Percentiles rank a stretch among this genome's conserved stretches.
Evolutionary conservation across 768 basidiomycete species (phyloP).

Genomic region (Lepiota brunneoincarnata): DNA sequence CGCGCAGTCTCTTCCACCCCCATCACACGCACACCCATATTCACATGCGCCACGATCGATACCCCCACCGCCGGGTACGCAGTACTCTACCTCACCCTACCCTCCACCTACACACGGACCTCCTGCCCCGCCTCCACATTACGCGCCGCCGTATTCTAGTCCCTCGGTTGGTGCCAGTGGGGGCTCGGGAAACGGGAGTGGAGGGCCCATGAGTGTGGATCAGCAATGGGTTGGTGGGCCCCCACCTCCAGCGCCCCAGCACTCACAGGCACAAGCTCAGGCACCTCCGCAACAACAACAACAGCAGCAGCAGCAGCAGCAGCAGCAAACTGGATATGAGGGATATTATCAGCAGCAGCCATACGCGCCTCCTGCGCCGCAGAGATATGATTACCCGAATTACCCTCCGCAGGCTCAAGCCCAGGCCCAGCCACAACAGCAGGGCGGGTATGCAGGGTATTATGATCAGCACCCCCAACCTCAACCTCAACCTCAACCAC

Average conservation of each 20-base stretch:
- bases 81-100: not conserved
- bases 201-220: not conserved
- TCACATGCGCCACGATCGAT: slow-evolving; percentile 19
- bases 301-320: slow-evolving; percentile 22
- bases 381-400: slow-evolving; percentile 25
- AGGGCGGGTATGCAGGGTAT: slow-evolving; percentile 28
- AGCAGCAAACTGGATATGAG: slow-evolving; percentile 24
- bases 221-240: slow-evolving; percentile 2
- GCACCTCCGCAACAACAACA: slow-evolving; percentile 22
- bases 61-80: slow-evolving; percentile 15
- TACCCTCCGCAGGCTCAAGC: slow-evolving; percentile 19
- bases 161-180: slow-evolving; percentile 1
- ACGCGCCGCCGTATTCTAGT: slow-evolving; percentile 10
- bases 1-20: slow-evolving; percentile 19
- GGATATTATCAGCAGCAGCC: slow-evolving; percentile 28
- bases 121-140: slow-evolving; percentile 8
- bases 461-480: slow-evolving; percentile 22
- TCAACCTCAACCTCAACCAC: slow-evolving; percentile 13
- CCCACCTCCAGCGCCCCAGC: slow-evolving; percentile 21
- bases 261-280: slow-evolving; percentile 20
- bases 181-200: not conserved
- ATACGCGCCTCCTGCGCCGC: slow-evolving; percentile 19
- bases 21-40: slow-evolving; percentile 21
- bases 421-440: slow-evolving; percentile 21
- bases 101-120: not conserved